Conservation (phyloP, 78 protist species). For the Monocercomonoides exilis region DNA sequence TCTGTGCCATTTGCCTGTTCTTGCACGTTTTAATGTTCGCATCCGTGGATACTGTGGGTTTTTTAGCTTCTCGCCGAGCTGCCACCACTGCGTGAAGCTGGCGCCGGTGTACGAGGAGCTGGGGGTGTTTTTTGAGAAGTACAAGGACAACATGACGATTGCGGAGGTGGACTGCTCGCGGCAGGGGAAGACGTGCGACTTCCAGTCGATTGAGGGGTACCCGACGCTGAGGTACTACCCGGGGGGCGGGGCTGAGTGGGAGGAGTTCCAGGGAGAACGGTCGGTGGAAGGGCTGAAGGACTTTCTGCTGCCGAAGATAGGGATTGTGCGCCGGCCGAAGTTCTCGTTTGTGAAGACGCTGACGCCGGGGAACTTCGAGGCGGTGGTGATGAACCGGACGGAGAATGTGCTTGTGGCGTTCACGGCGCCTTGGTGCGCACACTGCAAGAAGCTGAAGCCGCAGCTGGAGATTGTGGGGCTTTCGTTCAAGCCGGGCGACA, state of each 20-base stretch:
- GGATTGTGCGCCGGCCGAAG: not conserved
- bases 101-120: not conserved
- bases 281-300: not conserved
- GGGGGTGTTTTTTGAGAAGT: not conserved
- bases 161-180: conserved; percentile 5
- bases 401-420: conserved; percentile 10
- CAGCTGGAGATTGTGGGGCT: not conserved
- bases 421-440: conserved; percentile 2
- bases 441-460: not conserved
- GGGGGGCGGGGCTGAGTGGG: not conserved
- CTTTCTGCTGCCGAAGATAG: not conserved
- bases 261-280: not conserved
- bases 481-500: not conserved
- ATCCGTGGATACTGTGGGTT: too few relatives aligned
- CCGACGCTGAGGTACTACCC: not conserved
- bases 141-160: not conserved
- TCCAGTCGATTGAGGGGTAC: not conserved
- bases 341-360: not conserved
- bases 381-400: conserved; percentile 1
- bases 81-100: not conserved
- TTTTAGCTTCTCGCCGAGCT: not conserved
- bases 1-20: too few relatives aligned
- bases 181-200: not conserved
- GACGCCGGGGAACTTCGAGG: not conserved
- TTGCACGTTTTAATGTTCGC: too few relatives aligned